These are phyloP conservation scores for Urochloa ruziziensis DNA, from an alignment of 176 grass and related monocot species.

Conservation along the genomic window DNA sequence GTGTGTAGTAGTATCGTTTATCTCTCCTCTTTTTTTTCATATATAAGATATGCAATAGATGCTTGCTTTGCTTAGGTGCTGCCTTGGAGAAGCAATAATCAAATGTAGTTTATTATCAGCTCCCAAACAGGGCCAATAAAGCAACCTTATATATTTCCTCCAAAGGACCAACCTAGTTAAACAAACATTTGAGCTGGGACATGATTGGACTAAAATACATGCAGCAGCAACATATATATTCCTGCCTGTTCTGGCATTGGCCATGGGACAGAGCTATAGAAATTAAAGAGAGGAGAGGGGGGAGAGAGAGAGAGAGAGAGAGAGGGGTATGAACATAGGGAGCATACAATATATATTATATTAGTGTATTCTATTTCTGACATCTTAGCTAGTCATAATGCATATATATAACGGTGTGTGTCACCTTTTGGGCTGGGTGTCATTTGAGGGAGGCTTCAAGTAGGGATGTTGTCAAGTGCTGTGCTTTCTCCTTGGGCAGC, in stretches of 20 bases:
- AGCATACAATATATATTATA: too few species aligned
- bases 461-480: slow-evolving; percentile 65
- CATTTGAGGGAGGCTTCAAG: slow-evolving; percentile 81
- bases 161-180: slow-evolving; percentile 10
- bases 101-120: slow-evolving; percentile 12
- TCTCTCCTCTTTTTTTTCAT: too few species aligned
- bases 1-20: neutral
- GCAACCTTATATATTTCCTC: slow-evolving; percentile 10
- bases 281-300: too few species aligned
- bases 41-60: neutral
- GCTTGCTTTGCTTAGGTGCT: slow-evolving; percentile 16
- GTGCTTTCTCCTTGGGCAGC: neutral
- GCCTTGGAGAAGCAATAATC: slow-evolving; percentile 4
- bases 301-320: neutral
- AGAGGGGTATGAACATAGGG: neutral
- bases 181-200: slow-evolving; percentile 17
- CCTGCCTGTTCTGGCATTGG: neutral
- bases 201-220: slow-evolving; percentile 40
- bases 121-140: slow-evolving; percentile 28
- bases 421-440: slow-evolving; percentile 47
- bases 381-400: neutral
- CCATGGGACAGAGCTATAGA: neutral
- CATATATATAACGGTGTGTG: neutral
- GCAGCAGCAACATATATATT: neutral
- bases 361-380: neutral